phyloP scores from a whole-genome alignment of 768 basidiomycete species.

The Leccinum longicurvipes region DNA sequence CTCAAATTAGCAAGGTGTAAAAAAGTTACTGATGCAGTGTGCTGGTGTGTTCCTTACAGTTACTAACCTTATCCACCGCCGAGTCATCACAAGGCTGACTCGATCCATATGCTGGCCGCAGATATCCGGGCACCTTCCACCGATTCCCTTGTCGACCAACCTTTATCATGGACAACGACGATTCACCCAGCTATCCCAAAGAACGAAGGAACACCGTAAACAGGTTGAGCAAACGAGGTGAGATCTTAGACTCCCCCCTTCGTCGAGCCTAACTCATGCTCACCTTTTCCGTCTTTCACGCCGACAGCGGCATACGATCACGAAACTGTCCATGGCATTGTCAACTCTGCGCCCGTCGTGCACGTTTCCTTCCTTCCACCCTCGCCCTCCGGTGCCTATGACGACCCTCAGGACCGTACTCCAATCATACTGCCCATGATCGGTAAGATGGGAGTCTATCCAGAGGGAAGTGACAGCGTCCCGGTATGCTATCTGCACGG shows the following conservation, averaged over 20 bases:
- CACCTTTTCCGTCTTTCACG: background rate
- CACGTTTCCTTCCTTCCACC: slow-evolving; percentile 25
- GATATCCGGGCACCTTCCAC: background rate
- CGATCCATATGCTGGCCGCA: background rate
- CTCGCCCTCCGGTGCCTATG: slow-evolving; percentile 10
- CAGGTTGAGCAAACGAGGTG: slow-evolving; percentile 24
- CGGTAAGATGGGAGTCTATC: slow-evolving; percentile 22
- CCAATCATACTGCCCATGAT: slow-evolving; percentile 28
- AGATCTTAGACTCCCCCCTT: background rate
- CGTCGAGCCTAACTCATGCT: background rate
- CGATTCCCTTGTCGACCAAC: background rate
- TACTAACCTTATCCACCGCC: too few species aligned
- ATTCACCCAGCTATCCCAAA: slow-evolving; percentile 38
- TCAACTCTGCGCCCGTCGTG: slow-evolving; percentile 22
- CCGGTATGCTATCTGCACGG: slow-evolving; percentile 24
- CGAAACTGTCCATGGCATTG: slow-evolving; percentile 19
- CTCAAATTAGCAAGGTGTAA: too few species aligned
- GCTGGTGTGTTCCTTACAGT: too few species aligned
- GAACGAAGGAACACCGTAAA: slow-evolving; percentile 22
- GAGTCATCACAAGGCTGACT: too few species aligned
- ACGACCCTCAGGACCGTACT: slow-evolving; percentile 8
- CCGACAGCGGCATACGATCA: slow-evolving; percentile 20
- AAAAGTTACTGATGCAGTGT: too few species aligned
- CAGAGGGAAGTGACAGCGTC: background rate
- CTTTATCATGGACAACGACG: slow-evolving; percentile 47